Conservation (phyloP, 768 basidiomycete species). For the Fistulinella prunicolor region DNA sequence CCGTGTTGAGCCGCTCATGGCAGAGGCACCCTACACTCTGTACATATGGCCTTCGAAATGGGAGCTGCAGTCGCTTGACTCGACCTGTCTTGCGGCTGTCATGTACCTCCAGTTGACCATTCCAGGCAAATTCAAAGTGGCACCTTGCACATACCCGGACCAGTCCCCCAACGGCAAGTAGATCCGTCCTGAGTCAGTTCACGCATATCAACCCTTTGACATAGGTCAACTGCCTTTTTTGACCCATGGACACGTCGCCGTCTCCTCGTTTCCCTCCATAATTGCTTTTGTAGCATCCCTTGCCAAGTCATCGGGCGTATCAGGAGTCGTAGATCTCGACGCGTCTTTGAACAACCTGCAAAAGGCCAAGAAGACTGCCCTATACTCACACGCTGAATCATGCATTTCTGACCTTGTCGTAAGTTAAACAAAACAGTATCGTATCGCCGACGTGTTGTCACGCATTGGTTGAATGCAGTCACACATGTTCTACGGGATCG, state of each 20-base stretch:
- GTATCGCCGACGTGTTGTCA: background rate
- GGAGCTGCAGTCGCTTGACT: conserved; percentile 64
- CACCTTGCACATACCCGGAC: conserved; percentile 66
- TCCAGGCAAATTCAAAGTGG: conserved; percentile 64
- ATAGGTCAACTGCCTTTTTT: conserved; percentile 74
- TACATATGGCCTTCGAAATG: conserved; percentile 72
- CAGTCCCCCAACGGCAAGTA: conserved; percentile 67
- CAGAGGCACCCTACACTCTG: conserved; percentile 31
- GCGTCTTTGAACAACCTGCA: conserved; percentile 43
- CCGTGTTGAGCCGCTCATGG: conserved; percentile 14
- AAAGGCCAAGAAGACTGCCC: conserved; percentile 55
- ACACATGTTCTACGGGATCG: conserved; percentile 58
- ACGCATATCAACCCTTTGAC: conserved; percentile 1
- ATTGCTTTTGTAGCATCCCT: conserved; percentile 61
- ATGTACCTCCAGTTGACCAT: conserved; percentile 66
- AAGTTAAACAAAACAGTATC: conserved; percentile 26
- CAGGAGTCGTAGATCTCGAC: conserved; percentile 45
- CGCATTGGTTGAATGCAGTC: conserved; percentile 40
- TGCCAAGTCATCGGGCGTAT: conserved; percentile 30
- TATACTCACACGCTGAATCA: conserved; percentile 63
- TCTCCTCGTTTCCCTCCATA: conserved; percentile 59
- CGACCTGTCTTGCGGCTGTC: conserved; percentile 60
- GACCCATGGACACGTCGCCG: conserved; percentile 49
- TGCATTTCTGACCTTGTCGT: conserved; percentile 72
- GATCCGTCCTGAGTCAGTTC: background rate